Evolutionary conservation across 1,284 basidiomycete genomes (phyloP).

Genomic region (Rhodotorula glutinis): DNA sequence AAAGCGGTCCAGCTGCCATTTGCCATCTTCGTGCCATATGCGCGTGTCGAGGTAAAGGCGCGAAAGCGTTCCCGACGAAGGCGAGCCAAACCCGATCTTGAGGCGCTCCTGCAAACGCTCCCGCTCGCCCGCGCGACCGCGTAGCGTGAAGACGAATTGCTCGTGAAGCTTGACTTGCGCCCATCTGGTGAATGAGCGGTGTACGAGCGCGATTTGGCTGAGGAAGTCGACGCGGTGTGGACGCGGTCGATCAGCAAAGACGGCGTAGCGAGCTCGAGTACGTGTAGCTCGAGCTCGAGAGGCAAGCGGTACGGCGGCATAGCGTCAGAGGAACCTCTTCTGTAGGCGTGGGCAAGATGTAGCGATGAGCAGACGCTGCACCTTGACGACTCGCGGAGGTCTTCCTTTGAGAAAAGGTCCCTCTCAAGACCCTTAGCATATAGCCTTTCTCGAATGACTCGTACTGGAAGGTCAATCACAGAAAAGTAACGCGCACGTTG

Average conservation of each 20-base stretch:
- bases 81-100: background rate
- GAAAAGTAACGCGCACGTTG: too few relatives aligned
- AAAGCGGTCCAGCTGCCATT: too few relatives aligned
- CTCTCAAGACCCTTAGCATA: too few relatives aligned
- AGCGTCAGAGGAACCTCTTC: too few relatives aligned
- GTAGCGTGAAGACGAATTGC: background rate
- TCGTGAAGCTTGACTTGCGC: background rate
- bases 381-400: too few relatives aligned
- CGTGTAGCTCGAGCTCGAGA: background rate
- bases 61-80: background rate
- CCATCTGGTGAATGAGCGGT: background rate
- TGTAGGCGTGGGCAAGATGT: too few relatives aligned
- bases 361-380: too few relatives aligned
- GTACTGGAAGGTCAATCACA: too few relatives aligned
- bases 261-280: background rate
- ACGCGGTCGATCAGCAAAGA: background rate
- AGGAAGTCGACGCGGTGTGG: background rate
- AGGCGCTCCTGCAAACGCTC: background rate
- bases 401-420: too few relatives aligned
- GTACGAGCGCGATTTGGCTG: background rate
- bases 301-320: background rate
- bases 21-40: background rate
- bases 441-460: too few relatives aligned
- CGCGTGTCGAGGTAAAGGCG: background rate
- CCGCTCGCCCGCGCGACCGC: background rate